phyloP scores from a whole-genome alignment of 2,329 filamentous ascomycete species.

The Coniochaeta sp. region DNA sequence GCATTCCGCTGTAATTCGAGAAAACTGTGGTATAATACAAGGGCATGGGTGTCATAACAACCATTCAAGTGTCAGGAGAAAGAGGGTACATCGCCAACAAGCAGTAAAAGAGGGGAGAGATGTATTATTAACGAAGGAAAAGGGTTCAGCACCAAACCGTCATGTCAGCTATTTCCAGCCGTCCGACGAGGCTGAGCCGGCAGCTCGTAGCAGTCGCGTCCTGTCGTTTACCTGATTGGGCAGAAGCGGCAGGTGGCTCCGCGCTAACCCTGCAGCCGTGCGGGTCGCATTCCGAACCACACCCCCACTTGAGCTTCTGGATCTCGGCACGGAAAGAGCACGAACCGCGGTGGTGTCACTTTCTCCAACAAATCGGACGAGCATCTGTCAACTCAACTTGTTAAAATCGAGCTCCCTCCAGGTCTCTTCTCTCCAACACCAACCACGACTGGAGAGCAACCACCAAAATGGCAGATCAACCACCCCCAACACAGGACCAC shows the following conservation, averaged over 20 bases:
- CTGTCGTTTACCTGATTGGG: neutral
- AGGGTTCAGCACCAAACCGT: neutral
- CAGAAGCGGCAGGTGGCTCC: too few species aligned
- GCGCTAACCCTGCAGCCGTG: neutral
- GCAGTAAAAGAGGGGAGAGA: neutral
- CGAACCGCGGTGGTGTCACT: constrained; percentile 12
- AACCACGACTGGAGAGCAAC: too few species aligned
- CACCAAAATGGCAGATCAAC: neutral
- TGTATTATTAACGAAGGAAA: neutral
- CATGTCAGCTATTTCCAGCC: constrained; percentile 3
- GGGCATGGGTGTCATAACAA: neutral
- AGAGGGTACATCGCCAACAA: neutral
- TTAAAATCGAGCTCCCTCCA: too few species aligned
- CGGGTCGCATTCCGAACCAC: too few species aligned
- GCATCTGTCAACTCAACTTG: too few species aligned
- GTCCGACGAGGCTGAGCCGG: constrained; percentile 1
- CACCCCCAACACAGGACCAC: neutral
- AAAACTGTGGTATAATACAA: neutral
- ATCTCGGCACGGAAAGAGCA: neutral
- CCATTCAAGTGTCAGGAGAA: neutral
- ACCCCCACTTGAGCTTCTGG: too few species aligned
- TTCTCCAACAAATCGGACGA: neutral
- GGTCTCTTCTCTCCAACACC: too few species aligned
- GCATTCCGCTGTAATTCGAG: neutral
- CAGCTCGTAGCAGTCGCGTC: neutral